Evolutionary conservation across 495 filamentous ascomycete species (phyloP), one percentile per base, ranked within the genome.

Genomic region (Cercophora samala): DNA sequence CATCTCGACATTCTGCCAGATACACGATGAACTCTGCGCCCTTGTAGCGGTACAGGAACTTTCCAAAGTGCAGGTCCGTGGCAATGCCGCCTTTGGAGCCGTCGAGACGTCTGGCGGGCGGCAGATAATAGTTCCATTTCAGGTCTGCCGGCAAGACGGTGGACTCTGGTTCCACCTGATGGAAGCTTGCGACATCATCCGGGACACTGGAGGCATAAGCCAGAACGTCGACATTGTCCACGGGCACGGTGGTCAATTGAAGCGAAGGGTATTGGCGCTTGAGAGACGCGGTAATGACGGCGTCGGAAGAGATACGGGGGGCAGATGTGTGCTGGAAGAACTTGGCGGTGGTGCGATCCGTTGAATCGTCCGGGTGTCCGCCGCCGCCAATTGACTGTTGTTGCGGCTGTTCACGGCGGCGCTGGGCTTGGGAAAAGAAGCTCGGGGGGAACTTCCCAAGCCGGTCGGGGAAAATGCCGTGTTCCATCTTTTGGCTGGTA

Each of bases 11-110:
- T 37, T 80, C 74, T 21, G 81, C 82, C 17, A 86, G 63, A 70
- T 87, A 88, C 13, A 87, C 60, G 21, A 88, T 69, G 68, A 85
- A 85, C 54, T 83, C 80, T 19, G 78, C 69, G 25, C 73, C 79
- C 15, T 81, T 70, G 77, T 80, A 87, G 13, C 72, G 76, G 70
- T 87, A 84, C 60, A 84, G 69, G 69, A 81, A 87, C 67, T 83
- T 86, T 21, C 77, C 85, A 68, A 88, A 87, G n/a, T 77, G 56
- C 22, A 85, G 68, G 4, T 61, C 67, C 17, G 81, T 72, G 1
- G 66, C 73, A 17, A 89, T 74, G 0, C 67, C 70, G 13, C 86
- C 87, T 24, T 71, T 70, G 42, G 73, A 74, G 63, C 79, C 81
- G 64, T 82, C 78, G 58, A 86, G 76, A 26, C 86, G 77, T n/a